phyloP scores from a whole-genome alignment of 495 filamentous ascomycete genomes.

The Hyaloscypha bicolor region DNA sequence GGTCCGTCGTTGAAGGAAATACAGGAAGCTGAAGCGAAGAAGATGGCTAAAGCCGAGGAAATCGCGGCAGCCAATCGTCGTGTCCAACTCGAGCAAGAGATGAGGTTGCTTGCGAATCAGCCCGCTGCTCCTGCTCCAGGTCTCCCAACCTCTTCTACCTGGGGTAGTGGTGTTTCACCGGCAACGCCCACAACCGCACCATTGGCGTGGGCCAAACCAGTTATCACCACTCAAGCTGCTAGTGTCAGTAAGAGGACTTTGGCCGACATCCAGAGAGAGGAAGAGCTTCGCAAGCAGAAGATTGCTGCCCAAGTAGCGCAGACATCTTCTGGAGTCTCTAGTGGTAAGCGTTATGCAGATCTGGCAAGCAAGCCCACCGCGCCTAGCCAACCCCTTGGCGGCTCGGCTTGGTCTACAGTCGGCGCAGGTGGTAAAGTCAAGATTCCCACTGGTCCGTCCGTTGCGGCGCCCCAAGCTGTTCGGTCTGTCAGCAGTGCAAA shows the following conservation, averaged over 20 bases:
- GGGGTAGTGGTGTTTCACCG: constrained; percentile 73
- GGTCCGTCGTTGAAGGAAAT: constrained; percentile 96
- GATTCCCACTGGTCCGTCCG: constrained; percentile 59
- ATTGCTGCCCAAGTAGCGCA: constrained; percentile 56
- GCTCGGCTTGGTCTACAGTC: constrained; percentile 90
- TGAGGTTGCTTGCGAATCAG: constrained; percentile 47
- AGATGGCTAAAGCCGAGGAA: constrained; percentile 89
- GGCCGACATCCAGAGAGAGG: constrained; percentile 95
- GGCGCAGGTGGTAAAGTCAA: constrained; percentile 94
- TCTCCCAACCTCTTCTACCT: constrained; percentile 85
- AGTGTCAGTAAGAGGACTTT: constrained; percentile 70
- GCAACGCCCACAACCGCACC: constrained; percentile 52
- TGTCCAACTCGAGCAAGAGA: constrained; percentile 77
- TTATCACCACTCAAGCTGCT: constrained; percentile 49
- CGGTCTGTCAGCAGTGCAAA: constrained; percentile 57
- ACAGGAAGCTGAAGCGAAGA: constrained; percentile 91
- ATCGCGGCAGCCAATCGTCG: constrained; percentile 78
- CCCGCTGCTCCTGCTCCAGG: constrained; percentile 72
- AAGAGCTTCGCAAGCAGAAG: constrained; percentile 84
- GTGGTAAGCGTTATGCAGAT: constrained; percentile 92
- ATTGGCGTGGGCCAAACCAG: constrained; percentile 67
- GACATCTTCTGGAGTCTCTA: constrained; percentile 49
- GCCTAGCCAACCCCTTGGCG: constrained; percentile 37
- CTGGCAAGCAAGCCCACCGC: constrained; percentile 76
- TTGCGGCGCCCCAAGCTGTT: constrained; percentile 46